Conservation (phyloP, 305 asterid species). For the Petunia hybrid region DNA sequence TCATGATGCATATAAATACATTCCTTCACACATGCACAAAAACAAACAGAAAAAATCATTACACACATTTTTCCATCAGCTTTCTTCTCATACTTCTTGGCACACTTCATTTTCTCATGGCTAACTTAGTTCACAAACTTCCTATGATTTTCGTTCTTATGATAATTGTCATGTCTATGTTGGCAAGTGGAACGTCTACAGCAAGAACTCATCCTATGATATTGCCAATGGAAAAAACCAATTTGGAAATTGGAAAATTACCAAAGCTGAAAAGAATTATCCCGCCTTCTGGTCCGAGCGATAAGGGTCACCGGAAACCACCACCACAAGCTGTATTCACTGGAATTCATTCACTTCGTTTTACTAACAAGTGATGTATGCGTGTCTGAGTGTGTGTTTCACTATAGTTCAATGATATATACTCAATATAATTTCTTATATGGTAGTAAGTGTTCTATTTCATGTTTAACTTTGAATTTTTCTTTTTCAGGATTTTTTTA, state of each 20-base stretch:
- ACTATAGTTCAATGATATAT: not conserved
- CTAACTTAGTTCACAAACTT: not conserved
- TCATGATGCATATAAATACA: not conserved
- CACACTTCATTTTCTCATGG: not conserved
- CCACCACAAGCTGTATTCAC: not conserved
- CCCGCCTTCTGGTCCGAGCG: not conserved
- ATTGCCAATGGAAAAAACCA: not conserved
- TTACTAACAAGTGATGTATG: not conserved
- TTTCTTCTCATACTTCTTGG: not conserved
- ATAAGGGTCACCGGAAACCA: not conserved
- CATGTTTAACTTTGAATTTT: not conserved
- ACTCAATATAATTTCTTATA: not conserved
- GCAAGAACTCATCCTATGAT: not conserved
- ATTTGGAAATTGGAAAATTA: not conserved
- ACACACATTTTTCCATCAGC: not conserved
- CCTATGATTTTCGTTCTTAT: not conserved
- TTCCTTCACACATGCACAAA: not conserved
- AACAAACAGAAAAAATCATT: not conserved
- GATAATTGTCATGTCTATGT: not conserved
- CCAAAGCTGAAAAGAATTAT: not conserved
- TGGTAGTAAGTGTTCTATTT: not conserved
- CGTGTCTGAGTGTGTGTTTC: not conserved
- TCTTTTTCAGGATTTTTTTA: no score
- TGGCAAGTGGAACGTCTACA: not conserved
- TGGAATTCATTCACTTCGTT: not conserved